Base-by-base conservation (phyloP, 2,329 filamentous ascomycete species). In the Claviceps humidiphila region DNA sequence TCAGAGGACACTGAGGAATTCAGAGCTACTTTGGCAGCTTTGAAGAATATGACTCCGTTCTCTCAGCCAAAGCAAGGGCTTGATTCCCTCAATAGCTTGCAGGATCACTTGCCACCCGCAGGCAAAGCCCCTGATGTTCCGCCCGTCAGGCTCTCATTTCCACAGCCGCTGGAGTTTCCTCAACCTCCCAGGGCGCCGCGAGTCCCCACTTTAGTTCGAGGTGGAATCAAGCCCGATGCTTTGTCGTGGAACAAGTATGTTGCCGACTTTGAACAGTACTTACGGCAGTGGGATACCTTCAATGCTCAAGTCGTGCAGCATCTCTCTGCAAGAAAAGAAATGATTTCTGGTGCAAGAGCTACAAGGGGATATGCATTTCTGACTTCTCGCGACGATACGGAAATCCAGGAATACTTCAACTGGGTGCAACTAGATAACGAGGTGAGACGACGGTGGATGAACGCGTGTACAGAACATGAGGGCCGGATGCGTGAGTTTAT, bases 371-470 rank as follows among this genome's bases (percentile, higher is more conserved):
- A 69, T 42, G 60, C 59, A 1, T 80, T 77, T 64, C 61, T 80
- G 17, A 67, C 68, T 34, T 59, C 65, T 8, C 62, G 64, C 1
- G 64, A 73, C 24, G 68, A 75, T 41, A 56, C 58, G 1, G 80
- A 77, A 0, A 71, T 82, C 24, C 63, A 70, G 16, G 74, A 77
- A 52, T 89, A 89, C 62, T 64, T 80, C 53, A 68, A 68, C 40
- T 79, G 77, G 62, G 66, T 84, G 52, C 75, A 77, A 57, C 78
- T 87, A 64, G 85, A 89, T 61, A 75, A 80, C 56, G 70, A 72
- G 47, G 77, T 87, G 5, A 71, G 81, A 52, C 72, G 72, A 59
- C 74, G 76, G 52, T 88, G 85, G 82, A 67, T 68, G 34, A 64
- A 74, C 8, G 78, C 78, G 7, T 79, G 76, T 55, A 75, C 79